Evolutionary conservation across 352 stramenopile genomes (phyloP), one percentile per base, ranked within the genome.

Genomic region (Pythium graminicola): DNA sequence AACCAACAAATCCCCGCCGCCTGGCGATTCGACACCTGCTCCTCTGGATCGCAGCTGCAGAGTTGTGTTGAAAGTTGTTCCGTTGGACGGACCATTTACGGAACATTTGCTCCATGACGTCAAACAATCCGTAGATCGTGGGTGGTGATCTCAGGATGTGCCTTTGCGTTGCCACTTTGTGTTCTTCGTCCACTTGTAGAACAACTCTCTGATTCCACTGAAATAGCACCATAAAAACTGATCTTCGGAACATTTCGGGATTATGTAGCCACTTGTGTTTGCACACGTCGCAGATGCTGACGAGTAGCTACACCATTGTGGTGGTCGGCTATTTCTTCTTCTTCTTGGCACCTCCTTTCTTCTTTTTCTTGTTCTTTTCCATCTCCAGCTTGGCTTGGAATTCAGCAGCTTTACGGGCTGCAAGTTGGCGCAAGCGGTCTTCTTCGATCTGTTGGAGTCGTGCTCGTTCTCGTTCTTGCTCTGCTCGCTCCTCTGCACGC

Each of bases 321-420:
- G n/a, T n/a, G n/a, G n/a, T n/a, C n/a, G n/a, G n/a, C n/a, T n/a
- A 36, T 36, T 36, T 36, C 31, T 36, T 36, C 31, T 36, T 36
- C 31, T 36, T 36, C 31, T 36, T 36, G 31, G 8, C 31, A 14
- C 31, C 31, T 14, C 31, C 31, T 9, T 14, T 14, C 31, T 36
- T 36, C 31, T 36, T 36, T 14, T 36, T 36, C 31, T 36, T 14
- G 31, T 36, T 9, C 31, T 36, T 9, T 36, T 36, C 8, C 31
- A 14, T 36, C 31, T 36, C 31, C 31, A 36, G 31, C 36, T 74
- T 70, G n/a, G 76, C 81, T 4, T 76, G 72, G 35, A 85, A 86
- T 53, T 89, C 81, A 47, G 72, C 70, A 19, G 78, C 77, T 50
- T 88, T 89, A 27, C 81, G 72, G 35, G 69, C 76, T 8, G 81